A percentile compares a stretch with the other conserved stretches of the same genome.
Evolutionary conservation across 139 green algal species (phyloP).

Genomic region (Chlamydomonas schloesseri): DNA sequence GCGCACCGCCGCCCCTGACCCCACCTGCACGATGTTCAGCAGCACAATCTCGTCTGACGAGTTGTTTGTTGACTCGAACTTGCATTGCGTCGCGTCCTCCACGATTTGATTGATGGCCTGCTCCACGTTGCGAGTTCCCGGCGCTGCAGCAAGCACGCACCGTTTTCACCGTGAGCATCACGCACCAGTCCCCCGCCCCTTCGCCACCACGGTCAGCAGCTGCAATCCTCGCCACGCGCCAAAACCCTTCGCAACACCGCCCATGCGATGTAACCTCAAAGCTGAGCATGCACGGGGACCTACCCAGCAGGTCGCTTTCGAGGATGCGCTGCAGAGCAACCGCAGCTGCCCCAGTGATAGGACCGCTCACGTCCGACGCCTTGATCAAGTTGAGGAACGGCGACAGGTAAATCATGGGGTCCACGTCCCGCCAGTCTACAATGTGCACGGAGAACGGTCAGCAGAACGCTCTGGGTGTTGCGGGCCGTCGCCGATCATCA

Average conservation of each 20-base stretch:
- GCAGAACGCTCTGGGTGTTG: conserved; percentile 5
- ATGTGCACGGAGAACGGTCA: neutral
- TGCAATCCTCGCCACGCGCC: too few species aligned
- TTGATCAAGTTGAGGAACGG: conserved; percentile 94
- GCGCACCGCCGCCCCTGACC: too few species aligned
- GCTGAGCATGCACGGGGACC: neutral
- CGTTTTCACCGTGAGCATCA: too few species aligned
- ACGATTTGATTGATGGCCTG: conserved; percentile 87
- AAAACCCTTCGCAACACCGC: too few species aligned
- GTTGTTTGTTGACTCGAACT: conserved; percentile 94
- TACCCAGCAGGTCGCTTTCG: conserved; percentile 76
- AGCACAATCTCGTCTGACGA: conserved; percentile 96
- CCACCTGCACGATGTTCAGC: conserved; percentile 91
- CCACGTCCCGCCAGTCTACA: conserved; percentile 79
- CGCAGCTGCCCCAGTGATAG: conserved; percentile 91
- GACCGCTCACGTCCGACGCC: conserved; percentile 89
- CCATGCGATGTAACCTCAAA: too few species aligned
- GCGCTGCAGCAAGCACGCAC: conserved; percentile 45
- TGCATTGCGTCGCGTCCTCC: conserved; percentile 91
- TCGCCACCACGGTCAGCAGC: too few species aligned
- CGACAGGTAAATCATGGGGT: conserved; percentile 87
- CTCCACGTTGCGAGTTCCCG: conserved; percentile 52
- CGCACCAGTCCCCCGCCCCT: too few species aligned
- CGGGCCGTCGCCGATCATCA: neutral
- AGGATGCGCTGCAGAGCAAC: conserved; percentile 86